Conservation (phyloP, 208 protist genomes). For the Leishmania major region DNA sequence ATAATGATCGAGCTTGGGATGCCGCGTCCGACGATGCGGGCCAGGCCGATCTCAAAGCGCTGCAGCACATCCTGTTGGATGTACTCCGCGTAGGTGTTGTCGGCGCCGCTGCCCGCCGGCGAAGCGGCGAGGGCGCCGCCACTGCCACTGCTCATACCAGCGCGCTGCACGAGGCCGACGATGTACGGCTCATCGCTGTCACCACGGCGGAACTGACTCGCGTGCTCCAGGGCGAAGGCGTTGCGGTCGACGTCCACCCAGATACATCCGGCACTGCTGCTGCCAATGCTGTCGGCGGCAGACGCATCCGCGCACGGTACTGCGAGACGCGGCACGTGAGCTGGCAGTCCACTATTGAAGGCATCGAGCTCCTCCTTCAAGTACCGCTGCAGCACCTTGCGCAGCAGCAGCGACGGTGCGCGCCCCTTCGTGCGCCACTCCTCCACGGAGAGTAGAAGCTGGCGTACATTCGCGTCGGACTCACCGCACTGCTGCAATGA, state of each 20-base stretch:
- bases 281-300: not conserved
- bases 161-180: constrained; percentile 63
- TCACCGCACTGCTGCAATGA: constrained; percentile 62
- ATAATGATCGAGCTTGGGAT: constrained; percentile 58
- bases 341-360: constrained; percentile 79
- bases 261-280: constrained; percentile 39
- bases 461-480: constrained; percentile 52
- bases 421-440: constrained; percentile 83
- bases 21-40: constrained; percentile 67
- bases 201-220: constrained; percentile 30
- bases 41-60: constrained; percentile 64
- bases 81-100: constrained; percentile 44
- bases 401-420: constrained; percentile 65
- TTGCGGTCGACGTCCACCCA: constrained; percentile 74
- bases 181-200: constrained; percentile 76
- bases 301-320: constrained; percentile 21
- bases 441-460: constrained; percentile 77
- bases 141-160: constrained; percentile 19
- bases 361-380: constrained; percentile 66
- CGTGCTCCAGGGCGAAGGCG: constrained; percentile 62
- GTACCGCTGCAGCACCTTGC: constrained; percentile 63
- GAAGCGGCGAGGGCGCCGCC: constrained; percentile 9
- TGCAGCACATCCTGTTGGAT: constrained; percentile 52
- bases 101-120: constrained; percentile 14
- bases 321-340: constrained; percentile 59